Base-by-base conservation (phyloP, 192 early-diverging fungal species). In the Entomortierella parvispora region DNA sequence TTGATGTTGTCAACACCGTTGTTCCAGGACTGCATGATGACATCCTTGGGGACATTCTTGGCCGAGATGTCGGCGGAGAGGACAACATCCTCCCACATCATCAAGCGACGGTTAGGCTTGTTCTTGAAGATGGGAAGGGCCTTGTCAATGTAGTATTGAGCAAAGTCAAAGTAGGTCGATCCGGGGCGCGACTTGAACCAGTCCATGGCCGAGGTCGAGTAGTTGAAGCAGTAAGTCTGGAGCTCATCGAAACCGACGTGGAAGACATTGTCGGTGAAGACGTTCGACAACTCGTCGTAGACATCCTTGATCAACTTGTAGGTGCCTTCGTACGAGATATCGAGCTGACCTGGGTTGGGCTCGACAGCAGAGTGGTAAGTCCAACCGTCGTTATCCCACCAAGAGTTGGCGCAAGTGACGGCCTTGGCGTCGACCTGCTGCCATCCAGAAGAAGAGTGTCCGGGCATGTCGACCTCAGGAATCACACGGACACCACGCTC, bases 381-480 rank as follows among this genome's bases (percentile, higher is more conserved):
- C 83, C 85, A 90, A 54, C 80, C 68, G 67, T 88, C 88, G 80
- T 84, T 85, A 61, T 66, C 71, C 58, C 90, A 91, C 80, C 87
- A 89, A 56, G 80, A 81, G 54, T 88, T 85, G 61, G 70, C 71
- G 52, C 89, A 94, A 65, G 84, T 82, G 71, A 89, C 83, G 33
- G 89, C 58, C 56, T 89, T 83, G 18, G 89, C 85, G 62, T 87
- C 79, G 58, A 84, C 78, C 50, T 84, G 80, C 51, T 72, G 63
- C 74, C 84, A 69, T 8, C 81, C 75, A 17, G 90, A 74, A 23
- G 82, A 68, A 49, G 86, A 86, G 70, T 95, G 92, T 4, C 91
- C 91, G 22, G 94, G 94, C 83, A 94, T 90, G 68, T 97, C 94
- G 47, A 95, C 84, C 77, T 97, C 95, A n/a, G 94, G 90, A 64